A percentile compares a stretch with the other conserved stretches of the same genome.
Evolutionary conservation across 2,329 filamentous ascomycete genomes (phyloP).

Genomic region (Cercospora nicotianae): DNA sequence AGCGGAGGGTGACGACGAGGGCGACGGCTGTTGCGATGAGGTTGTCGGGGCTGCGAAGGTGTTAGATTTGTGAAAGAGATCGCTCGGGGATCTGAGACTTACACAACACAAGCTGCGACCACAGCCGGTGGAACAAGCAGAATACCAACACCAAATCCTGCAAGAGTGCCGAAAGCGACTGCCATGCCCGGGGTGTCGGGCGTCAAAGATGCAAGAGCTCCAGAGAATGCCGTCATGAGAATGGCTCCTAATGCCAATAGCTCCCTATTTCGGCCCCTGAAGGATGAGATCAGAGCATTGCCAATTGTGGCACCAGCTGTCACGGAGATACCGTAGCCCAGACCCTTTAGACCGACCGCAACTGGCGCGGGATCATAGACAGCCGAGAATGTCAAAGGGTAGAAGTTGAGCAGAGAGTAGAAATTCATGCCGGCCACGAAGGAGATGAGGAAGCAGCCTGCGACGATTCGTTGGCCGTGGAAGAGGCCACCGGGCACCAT

Average conservation of each 20-base stretch:
- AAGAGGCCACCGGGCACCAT: conserved; percentile 31
- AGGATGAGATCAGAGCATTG: conserved; percentile 57
- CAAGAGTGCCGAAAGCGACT: conserved; percentile 56
- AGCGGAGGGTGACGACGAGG: conserved; percentile 65
- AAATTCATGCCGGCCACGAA: conserved; percentile 39
- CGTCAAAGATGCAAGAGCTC: conserved; percentile 29
- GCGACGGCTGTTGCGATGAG: conserved; percentile 67
- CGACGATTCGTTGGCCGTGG: conserved; percentile 32
- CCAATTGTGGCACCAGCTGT: conserved; percentile 59
- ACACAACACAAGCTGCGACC: conserved; percentile 52
- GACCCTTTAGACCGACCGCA: conserved; percentile 18
- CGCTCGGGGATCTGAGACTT: not conserved
- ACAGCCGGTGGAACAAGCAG: conserved; percentile 66
- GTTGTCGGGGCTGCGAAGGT: conserved; percentile 58
- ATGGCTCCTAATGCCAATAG: conserved; percentile 60
- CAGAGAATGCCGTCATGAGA: conserved; percentile 62
- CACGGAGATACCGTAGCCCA: conserved; percentile 59
- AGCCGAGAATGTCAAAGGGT: conserved; percentile 43
- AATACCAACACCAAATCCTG: conserved; percentile 63
- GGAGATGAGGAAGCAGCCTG: conserved; percentile 37
- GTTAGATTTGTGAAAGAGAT: not conserved
- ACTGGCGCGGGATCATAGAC: conserved; percentile 20
- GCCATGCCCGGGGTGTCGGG: conserved; percentile 25
- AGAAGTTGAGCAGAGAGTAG: conserved; percentile 51
- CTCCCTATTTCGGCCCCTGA: conserved; percentile 58